Evolutionary conservation across 2,329 filamentous ascomycete genomes (phyloP).

Genomic region (Pseudocercospora crystallina): DNA sequence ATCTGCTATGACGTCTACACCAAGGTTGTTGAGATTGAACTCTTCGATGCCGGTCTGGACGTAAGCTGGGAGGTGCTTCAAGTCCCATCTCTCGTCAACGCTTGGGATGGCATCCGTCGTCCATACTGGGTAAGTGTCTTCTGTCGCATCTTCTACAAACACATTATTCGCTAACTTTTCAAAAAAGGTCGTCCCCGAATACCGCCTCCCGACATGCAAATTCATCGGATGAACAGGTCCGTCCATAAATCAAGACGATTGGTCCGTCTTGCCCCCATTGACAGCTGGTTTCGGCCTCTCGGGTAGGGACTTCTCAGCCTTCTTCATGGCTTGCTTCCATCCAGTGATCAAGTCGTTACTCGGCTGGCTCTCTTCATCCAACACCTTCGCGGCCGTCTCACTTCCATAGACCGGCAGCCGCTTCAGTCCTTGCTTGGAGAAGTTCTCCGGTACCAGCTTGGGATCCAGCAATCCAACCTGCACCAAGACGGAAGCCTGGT

Average conservation of each 20-base stretch:
- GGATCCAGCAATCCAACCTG: conserved; percentile 58
- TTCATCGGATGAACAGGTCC: conserved; percentile 61
- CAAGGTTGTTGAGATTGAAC: conserved; percentile 83
- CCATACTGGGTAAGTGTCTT: conserved; percentile 55
- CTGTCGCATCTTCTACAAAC: conserved; percentile 77
- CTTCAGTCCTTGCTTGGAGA: conserved; percentile 44
- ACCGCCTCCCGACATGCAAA: conserved; percentile 71
- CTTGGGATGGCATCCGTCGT: conserved; percentile 18
- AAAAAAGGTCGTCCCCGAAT: conserved; percentile 62
- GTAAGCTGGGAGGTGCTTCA: conserved; percentile 78
- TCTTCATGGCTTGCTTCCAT: conserved; percentile 27
- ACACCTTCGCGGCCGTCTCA: conserved; percentile 44
- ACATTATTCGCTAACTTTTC: conserved; percentile 38
- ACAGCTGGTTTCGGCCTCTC: conserved; percentile 25
- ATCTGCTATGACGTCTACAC: conserved; percentile 97
- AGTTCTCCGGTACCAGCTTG: conserved; percentile 48
- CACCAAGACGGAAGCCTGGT: conserved; percentile 58
- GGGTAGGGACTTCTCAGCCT: conserved; percentile 15
- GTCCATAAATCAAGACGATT: conserved; percentile 4
- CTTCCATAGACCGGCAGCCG: conserved; percentile 41
- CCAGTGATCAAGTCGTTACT: conserved; percentile 42
- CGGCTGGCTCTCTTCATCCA: conserved; percentile 41
- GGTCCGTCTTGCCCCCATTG: conserved; percentile 13
- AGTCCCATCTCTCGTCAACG: conserved; percentile 62
- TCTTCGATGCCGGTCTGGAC: conserved; percentile 85